phyloP scores from a whole-genome alignment of 2,329 filamentous ascomycete species.

The Aspergillus costaricaensis region DNA sequence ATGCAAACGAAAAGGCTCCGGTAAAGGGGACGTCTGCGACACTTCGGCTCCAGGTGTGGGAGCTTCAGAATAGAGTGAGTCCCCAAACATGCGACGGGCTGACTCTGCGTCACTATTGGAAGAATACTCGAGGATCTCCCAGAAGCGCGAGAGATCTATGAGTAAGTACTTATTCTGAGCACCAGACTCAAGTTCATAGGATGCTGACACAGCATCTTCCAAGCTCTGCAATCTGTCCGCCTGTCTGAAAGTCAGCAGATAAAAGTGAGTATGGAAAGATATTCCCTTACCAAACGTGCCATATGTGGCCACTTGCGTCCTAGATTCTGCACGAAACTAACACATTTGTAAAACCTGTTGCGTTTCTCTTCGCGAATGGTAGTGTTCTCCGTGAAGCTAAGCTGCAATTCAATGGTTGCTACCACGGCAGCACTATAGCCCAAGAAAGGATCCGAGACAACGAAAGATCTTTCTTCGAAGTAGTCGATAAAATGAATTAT shows the following conservation, averaged over 20 bases:
- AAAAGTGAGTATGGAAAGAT: neutral
- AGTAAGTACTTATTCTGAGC: conserved; percentile 41
- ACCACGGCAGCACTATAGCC: conserved; percentile 56
- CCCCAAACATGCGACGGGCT: conserved; percentile 44
- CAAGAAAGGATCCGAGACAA: conserved; percentile 51
- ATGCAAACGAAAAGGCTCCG: conserved; percentile 45
- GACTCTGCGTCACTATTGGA: conserved; percentile 43
- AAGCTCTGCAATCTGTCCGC: conserved; percentile 47
- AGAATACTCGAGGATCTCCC: conserved; percentile 53
- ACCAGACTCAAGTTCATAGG: conserved; percentile 42
- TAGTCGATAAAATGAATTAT: conserved; percentile 56
- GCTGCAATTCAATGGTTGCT: conserved; percentile 57
- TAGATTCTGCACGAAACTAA: conserved; percentile 47
- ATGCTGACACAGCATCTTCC: conserved; percentile 48
- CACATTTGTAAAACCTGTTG: conserved; percentile 48
- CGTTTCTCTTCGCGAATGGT: conserved; percentile 46
- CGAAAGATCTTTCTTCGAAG: conserved; percentile 48
- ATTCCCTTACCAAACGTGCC: conserved; percentile 40
- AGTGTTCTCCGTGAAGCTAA: conserved; percentile 52
- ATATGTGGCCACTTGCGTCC: conserved; percentile 51
- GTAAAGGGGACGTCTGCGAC: conserved; percentile 47
- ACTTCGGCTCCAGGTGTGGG: conserved; percentile 38
- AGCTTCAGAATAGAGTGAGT: conserved; percentile 39
- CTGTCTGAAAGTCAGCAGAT: conserved; percentile 27
- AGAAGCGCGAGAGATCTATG: conserved; percentile 52